Evolutionary conservation across 352 stramenopile species (phyloP).

Genomic region (Globisporangium okanoganense): DNA sequence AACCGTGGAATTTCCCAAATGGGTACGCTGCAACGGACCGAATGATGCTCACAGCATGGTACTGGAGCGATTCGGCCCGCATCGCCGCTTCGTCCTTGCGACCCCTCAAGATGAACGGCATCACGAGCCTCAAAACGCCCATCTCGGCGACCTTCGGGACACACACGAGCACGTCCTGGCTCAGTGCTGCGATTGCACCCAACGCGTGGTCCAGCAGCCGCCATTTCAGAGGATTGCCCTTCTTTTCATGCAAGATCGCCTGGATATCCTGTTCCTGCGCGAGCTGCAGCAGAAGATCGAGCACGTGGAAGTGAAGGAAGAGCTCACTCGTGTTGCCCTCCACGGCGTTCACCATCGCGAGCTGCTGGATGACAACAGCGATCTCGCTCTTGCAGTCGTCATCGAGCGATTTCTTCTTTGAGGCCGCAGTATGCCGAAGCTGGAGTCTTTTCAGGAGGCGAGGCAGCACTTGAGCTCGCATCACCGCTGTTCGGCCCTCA

Average conservation of each 20-base stretch:
- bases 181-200: constrained; percentile 49
- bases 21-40: constrained; percentile 58
- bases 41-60: constrained; percentile 41
- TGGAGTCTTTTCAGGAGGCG: constrained; percentile 73
- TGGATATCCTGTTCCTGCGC: constrained; percentile 18
- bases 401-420: constrained; percentile 18
- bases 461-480: constrained; percentile 58
- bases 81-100: constrained; percentile 14
- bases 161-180: constrained; percentile 58
- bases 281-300: constrained; percentile 42
- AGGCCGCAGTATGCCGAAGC: constrained; percentile 20
- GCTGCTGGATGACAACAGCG: constrained; percentile 38
- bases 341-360: constrained; percentile 49
- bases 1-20: constrained; percentile 48
- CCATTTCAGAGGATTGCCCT: constrained; percentile 23
- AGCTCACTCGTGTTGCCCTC: constrained; percentile 69
- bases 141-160: constrained; percentile 47
- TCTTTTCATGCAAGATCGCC: constrained; percentile 17
- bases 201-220: constrained; percentile 44
- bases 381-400: constrained; percentile 67
- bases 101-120: constrained; percentile 22
- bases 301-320: constrained; percentile 61
- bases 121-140: constrained; percentile 34
- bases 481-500: constrained; percentile 49
- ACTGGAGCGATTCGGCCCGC: constrained; percentile 37